These are phyloP conservation scores for Talaromyces sp. DNA, from an alignment of 2,329 filamentous ascomycete species.

Conservation along the genomic window DNA sequence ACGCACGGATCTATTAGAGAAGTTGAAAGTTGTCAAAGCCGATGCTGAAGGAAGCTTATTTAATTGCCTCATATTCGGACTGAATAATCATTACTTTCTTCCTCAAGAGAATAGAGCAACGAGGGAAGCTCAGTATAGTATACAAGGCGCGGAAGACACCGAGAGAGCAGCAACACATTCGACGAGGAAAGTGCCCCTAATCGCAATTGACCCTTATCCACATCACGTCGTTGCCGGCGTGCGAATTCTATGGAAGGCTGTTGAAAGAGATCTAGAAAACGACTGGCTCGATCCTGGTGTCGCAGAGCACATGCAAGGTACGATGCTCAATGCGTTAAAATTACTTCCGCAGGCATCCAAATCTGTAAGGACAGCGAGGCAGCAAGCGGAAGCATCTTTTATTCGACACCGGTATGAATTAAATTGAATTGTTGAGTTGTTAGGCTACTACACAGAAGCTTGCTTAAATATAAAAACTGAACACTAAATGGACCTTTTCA, in stretches of 20 bases:
- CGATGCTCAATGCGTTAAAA: conserved; percentile 26
- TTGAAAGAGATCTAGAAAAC: conserved; percentile 26
- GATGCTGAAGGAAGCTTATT: conserved; percentile 29
- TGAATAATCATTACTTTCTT: conserved; percentile 28
- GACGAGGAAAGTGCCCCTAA: conserved; percentile 22
- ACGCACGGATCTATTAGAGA: conserved; percentile 26
- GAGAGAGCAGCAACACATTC: conserved; percentile 7
- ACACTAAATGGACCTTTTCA: not conserved
- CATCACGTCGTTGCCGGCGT: conserved; percentile 31
- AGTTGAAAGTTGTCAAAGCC: conserved; percentile 23
- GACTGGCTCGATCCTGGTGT: conserved; percentile 26
- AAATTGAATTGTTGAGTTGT: not conserved
- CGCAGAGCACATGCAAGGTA: conserved; percentile 24
- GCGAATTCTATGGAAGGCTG: conserved; percentile 28
- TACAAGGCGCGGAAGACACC: not conserved
- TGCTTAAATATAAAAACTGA: not conserved
- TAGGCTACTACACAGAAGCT: not conserved
- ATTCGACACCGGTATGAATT: conserved; percentile 1
- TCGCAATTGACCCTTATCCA: conserved; percentile 32
- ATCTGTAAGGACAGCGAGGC: conserved; percentile 26
- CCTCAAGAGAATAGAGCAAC: conserved; percentile 1
- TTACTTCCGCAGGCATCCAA: conserved; percentile 31
- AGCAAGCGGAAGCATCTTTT: conserved; percentile 19
- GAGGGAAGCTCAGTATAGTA: not conserved
- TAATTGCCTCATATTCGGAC: conserved; percentile 28